These are phyloP conservation scores for Ambrosia trifida DNA, from an alignment of 129 eudicot species.

Conservation along the genomic window DNA sequence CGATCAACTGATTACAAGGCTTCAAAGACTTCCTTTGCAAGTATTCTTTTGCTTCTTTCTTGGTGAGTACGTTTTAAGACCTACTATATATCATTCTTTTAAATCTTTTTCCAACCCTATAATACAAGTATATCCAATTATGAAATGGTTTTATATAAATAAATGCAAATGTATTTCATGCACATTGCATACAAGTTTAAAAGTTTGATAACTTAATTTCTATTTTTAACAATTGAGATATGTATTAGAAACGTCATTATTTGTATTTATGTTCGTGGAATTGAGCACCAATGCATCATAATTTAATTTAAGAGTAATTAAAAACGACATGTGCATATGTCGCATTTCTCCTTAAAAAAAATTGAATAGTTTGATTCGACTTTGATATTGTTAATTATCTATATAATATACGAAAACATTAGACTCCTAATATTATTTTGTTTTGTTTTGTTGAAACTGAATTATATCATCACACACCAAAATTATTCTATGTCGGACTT, in stretches of 20 bases:
- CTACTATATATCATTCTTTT: neutral
- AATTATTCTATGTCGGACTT: no score
- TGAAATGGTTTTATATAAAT: neutral
- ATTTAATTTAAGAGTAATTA: no score
- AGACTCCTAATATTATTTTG: neutral
- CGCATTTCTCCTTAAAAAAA: no score
- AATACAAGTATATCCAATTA: neutral
- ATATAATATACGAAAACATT: neutral
- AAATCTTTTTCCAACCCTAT: no score
- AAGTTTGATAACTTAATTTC: slow-evolving; percentile 13
- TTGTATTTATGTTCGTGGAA: neutral
- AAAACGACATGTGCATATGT: no score
- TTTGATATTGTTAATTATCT: neutral
- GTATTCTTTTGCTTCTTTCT: slow-evolving; percentile 45
- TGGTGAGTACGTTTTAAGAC: slow-evolving; percentile 44
- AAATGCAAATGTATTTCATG: neutral
- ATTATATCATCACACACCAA: no score
- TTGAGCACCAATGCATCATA: neutral
- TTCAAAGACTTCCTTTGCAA: slow-evolving; percentile 40
- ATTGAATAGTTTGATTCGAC: neutral
- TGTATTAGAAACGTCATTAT: slow-evolving; percentile 11
- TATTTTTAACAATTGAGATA: neutral
- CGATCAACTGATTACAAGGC: slow-evolving; percentile 29
- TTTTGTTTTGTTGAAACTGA: no score
- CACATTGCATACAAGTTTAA: neutral